Conservation (phyloP, 2,329 filamentous ascomycete species). For the Talaromyces sp. region DNA sequence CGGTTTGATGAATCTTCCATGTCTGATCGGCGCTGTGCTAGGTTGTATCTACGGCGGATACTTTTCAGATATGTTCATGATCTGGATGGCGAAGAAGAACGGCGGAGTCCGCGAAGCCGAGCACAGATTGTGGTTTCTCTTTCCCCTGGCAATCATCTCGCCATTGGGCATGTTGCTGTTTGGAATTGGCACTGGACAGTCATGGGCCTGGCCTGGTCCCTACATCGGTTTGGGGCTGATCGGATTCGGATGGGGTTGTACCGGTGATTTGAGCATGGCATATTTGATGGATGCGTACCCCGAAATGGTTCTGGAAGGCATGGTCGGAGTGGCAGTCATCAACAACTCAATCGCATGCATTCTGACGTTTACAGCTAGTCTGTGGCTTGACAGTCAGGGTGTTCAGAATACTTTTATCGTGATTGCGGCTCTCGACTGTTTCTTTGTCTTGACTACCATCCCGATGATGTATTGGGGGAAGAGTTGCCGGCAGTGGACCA, state of each 20-base stretch:
- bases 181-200: slow-evolving; percentile 52
- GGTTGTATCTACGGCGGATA: slow-evolving; percentile 60
- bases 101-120: slow-evolving; percentile 57
- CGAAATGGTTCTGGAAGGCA: slow-evolving; percentile 58
- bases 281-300: slow-evolving; percentile 58
- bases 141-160: slow-evolving; percentile 51
- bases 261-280: slow-evolving; percentile 56
- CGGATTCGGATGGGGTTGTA: slow-evolving; percentile 60
- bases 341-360: slow-evolving; percentile 57
- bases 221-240: slow-evolving; percentile 59
- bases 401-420: slow-evolving; percentile 53
- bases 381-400: slow-evolving; percentile 52
- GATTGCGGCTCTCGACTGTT: slow-evolving; percentile 53
- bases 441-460: slow-evolving; percentile 51
- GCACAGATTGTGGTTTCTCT: slow-evolving; percentile 54
- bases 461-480: slow-evolving; percentile 59
- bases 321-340: slow-evolving; percentile 59
- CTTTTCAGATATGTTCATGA: slow-evolving; percentile 56
- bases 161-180: slow-evolving; percentile 55
- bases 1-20: slow-evolving; percentile 60
- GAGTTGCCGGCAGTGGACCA: slow-evolving; percentile 49
- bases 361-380: slow-evolving; percentile 53
- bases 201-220: slow-evolving; percentile 54
- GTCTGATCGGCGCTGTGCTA: slow-evolving; percentile 47
- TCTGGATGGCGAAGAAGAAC: slow-evolving; percentile 56